These are phyloP conservation scores for Ceratorhiza oryzae-sativae DNA, from an alignment of 1,284 basidiomycete genomes.

Conservation along the genomic window DNA sequence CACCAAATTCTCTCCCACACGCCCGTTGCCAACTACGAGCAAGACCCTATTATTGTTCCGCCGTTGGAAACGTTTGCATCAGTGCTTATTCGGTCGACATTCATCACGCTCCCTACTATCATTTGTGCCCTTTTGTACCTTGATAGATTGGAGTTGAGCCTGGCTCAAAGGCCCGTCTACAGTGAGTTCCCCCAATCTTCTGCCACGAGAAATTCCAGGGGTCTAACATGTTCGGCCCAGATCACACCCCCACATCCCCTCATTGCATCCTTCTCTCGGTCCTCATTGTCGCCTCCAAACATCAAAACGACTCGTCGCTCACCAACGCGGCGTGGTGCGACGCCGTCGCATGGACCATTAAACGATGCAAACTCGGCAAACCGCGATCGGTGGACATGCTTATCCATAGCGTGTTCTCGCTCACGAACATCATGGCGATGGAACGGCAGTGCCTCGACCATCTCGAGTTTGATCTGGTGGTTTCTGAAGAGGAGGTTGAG, in stretches of 20 bases:
- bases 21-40: conserved; percentile 32
- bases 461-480: conserved; percentile 38
- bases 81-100: conserved; percentile 32
- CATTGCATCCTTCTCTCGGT: conserved; percentile 40
- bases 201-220: conserved; percentile 23
- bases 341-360: conserved; percentile 39
- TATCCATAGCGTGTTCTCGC: conserved; percentile 40
- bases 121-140: conserved; percentile 38
- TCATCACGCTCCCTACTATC: conserved; percentile 39
- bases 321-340: conserved; percentile 40
- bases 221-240: conserved; percentile 21
- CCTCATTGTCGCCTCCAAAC: conserved; percentile 41
- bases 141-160: conserved; percentile 38
- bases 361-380: conserved; percentile 40
- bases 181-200: conserved; percentile 26
- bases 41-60: conserved; percentile 25
- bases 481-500: conserved; percentile 38
- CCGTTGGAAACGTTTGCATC: conserved; percentile 33
- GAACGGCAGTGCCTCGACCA: conserved; percentile 39
- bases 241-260: conserved; percentile 39
- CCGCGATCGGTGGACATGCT: conserved; percentile 36
- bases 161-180: conserved; percentile 29
- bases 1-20: conserved; percentile 37
- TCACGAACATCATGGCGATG: conserved; percentile 40
- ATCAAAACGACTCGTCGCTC: conserved; percentile 39